Conservation (phyloP, 176 grass and related monocot species). For the Aechmea fasciata region DNA sequence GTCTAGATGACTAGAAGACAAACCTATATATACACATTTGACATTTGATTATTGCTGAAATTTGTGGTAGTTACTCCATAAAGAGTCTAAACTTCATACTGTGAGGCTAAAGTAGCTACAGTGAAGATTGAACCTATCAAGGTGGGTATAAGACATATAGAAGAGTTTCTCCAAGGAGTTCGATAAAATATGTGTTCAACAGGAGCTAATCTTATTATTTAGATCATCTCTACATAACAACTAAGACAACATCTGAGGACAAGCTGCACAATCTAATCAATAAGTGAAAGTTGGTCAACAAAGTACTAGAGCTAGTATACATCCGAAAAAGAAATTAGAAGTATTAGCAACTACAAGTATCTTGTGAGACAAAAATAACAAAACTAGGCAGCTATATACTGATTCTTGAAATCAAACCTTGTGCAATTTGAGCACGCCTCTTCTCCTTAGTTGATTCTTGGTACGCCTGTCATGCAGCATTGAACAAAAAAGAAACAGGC, state of each 20-base stretch:
- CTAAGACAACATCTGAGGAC: neutral
- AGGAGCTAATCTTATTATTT: no score
- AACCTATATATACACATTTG: no score
- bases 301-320: neutral
- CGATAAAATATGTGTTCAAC: no score
- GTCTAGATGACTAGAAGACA: no score
- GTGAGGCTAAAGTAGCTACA: no score
- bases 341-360: neutral
- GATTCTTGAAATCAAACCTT: conserved; percentile 28
- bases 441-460: conserved; percentile 98
- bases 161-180: no score
- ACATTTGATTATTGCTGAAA: no score
- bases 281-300: neutral
- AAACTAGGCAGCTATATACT: neutral
- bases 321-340: neutral
- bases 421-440: conserved; percentile 74
- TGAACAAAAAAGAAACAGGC: neutral
- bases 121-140: no score
- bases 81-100: no score
- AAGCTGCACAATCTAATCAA: neutral
- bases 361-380: neutral
- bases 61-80: no score
- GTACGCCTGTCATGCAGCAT: conserved; percentile 47
- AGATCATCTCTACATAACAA: no score
- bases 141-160: no score